phyloP scores from a whole-genome alignment of 2,329 filamentous ascomycete genomes.

The Pseudocercospora cruenta region DNA sequence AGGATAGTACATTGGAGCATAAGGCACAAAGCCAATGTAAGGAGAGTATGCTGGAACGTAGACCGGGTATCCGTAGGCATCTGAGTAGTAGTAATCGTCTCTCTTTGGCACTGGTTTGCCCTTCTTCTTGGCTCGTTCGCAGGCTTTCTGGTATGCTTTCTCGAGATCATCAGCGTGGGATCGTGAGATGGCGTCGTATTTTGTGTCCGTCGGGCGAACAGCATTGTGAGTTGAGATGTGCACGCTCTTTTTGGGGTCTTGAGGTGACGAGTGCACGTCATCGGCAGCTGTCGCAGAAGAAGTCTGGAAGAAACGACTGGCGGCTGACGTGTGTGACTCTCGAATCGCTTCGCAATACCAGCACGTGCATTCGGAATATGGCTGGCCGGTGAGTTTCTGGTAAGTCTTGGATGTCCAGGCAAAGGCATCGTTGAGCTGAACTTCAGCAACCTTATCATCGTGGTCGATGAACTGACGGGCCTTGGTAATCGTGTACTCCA shows the following conservation, averaged over 20 bases:
- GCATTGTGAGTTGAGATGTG: conserved; percentile 78
- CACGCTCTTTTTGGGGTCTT: conserved; percentile 59
- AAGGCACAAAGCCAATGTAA: conserved; percentile 47
- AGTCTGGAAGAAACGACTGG: conserved; percentile 51
- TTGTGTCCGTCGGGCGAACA: conserved; percentile 47
- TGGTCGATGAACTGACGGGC: conserved; percentile 71
- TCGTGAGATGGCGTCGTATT: conserved; percentile 24
- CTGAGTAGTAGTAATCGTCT: conserved; percentile 44
- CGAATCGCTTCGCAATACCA: conserved; percentile 82
- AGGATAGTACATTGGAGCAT: conserved; percentile 44
- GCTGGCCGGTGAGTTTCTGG: conserved; percentile 63
- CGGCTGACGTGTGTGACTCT: conserved; percentile 55
- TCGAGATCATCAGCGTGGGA: conserved; percentile 52
- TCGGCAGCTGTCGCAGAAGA: conserved; percentile 40
- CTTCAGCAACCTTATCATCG: conserved; percentile 79
- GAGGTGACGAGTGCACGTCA: conserved; percentile 50
- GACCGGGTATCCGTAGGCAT: conserved; percentile 46
- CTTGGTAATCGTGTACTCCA: conserved; percentile 55
- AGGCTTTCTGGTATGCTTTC: conserved; percentile 57
- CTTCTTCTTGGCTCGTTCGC: conserved; percentile 43
- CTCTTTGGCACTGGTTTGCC: conserved; percentile 41
- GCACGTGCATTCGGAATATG: conserved; percentile 78
- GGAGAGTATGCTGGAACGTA: conserved; percentile 41
- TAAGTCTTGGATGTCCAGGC: conserved; percentile 74
- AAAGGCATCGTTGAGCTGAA: conserved; percentile 65